phyloP scores from a whole-genome alignment of 257 asterid genomes.

The Solanum tacnaense region DNA sequence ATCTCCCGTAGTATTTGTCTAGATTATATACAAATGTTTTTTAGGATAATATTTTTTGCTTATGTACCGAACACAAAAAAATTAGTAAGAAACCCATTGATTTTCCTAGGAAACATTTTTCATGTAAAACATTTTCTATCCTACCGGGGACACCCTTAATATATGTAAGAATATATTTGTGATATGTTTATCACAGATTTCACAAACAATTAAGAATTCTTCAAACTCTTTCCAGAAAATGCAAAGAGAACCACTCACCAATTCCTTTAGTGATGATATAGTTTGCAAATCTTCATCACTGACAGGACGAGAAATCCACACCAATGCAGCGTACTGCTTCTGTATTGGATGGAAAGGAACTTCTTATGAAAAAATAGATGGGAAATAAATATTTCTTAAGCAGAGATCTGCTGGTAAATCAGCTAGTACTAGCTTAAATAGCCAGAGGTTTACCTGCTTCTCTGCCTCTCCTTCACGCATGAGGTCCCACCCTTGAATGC shows the following conservation, averaged over 20 bases:
- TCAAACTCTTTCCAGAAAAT: background rate
- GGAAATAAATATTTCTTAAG: background rate
- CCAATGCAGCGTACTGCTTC: slow-evolving; percentile 90
- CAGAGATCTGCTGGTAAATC: background rate
- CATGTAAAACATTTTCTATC: background rate
- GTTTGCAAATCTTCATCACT: slow-evolving; percentile 36
- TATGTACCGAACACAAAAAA: background rate
- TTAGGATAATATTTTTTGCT: background rate
- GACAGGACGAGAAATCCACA: slow-evolving; percentile 80
- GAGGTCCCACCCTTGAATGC: slow-evolving; percentile 76
- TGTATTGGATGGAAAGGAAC: slow-evolving; percentile 17
- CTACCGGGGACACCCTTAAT: background rate
- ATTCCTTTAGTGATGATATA: slow-evolving; percentile 44
- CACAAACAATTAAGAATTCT: background rate
- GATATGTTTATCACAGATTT: background rate
- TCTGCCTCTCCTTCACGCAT: slow-evolving; percentile 99
- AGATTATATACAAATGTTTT: background rate
- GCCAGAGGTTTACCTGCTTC: slow-evolving; percentile 55
- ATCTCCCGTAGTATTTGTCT: background rate
- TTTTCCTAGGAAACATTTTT: background rate
- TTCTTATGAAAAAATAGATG: background rate
- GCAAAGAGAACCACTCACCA: slow-evolving; percentile 27
- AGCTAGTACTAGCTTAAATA: background rate
- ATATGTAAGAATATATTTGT: background rate
- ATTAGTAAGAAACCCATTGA: background rate